Percentiles rank a stretch among this genome's conserved stretches.
These are phyloP conservation scores for Puccinellia tenuiflora DNA, from an alignment of 176 grass and related monocot species.

Conservation along the genomic window DNA sequence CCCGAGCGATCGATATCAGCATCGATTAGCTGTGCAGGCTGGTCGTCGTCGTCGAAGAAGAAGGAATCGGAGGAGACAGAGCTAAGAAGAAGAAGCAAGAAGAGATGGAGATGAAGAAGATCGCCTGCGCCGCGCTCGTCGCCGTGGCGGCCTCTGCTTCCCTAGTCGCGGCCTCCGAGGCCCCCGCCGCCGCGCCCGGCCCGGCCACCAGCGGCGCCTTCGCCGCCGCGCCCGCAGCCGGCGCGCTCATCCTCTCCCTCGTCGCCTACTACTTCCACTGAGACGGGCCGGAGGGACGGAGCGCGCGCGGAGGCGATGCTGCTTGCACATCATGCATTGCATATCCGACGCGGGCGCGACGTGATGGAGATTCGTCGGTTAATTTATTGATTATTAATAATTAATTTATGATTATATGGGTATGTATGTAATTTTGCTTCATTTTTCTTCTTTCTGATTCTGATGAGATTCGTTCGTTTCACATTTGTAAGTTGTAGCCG, in stretches of 20 bases:
- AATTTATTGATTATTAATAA: neutral
- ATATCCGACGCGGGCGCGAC: neutral
- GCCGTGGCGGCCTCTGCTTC: conserved; percentile 43
- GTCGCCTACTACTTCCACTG: conserved; percentile 67
- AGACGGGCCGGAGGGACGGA: neutral
- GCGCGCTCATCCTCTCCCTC: conserved; percentile 58
- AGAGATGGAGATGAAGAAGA: conserved; percentile 79
- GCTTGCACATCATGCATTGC: neutral
- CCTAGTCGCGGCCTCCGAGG: conserved; percentile 41
- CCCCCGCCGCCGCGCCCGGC: conserved; percentile 31
- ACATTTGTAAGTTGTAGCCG: neutral
- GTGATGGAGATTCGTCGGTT: neutral
- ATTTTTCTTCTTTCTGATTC: neutral
- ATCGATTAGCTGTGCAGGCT: neutral
- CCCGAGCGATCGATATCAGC: neutral
- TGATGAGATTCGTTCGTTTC: neutral
- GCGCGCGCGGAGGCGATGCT: neutral
- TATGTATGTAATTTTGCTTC: too few relatives aligned
- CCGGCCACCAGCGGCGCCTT: conserved; percentile 29
- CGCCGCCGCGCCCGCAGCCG: conserved; percentile 27
- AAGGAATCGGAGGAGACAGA: neutral
- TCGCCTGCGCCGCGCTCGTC: conserved; percentile 51
- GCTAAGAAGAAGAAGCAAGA: neutral
- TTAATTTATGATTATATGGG: neutral
- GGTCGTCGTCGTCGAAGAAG: neutral